phyloP scores from a whole-genome alignment of 257 asterid species.

The Lycium barbarum region DNA sequence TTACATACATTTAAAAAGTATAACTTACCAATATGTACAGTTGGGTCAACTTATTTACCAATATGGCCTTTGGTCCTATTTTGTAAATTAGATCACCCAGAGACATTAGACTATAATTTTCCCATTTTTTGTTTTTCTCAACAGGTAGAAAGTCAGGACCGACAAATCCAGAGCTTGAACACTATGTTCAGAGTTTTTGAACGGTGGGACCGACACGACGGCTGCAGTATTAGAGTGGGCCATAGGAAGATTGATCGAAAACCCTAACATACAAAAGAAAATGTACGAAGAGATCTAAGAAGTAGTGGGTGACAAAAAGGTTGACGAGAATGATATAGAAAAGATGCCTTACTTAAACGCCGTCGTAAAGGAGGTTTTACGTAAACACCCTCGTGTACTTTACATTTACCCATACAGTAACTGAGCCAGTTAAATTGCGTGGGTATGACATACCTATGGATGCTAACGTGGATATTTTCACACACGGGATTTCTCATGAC shows the following conservation, averaged over 20 bases:
- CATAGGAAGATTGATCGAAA: conserved; percentile 70
- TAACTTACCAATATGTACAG: no score
- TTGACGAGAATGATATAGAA: conserved; percentile 78
- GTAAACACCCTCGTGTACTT: conserved; percentile 93
- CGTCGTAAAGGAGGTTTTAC: conserved; percentile 71
- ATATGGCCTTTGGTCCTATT: no score
- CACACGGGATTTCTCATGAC: conserved; percentile 72
- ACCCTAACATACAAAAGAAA: conserved; percentile 63
- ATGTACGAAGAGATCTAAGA: conserved; percentile 66
- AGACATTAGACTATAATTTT: no score
- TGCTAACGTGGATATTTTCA: conserved; percentile 64
- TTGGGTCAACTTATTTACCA: no score
- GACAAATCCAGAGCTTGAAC: conserved; percentile 65
- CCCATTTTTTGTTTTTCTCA: no score
- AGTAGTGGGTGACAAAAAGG: conserved; percentile 57
- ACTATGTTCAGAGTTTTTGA: conserved; percentile 77
- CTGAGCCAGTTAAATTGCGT: conserved; percentile 67
- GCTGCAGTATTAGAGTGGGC: conserved; percentile 94
- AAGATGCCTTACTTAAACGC: conserved; percentile 83
- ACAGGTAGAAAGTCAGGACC: conserved; percentile 60
- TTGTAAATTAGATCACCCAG: no score
- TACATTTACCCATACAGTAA: conserved; percentile 71
- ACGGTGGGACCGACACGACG: conserved; percentile 96
- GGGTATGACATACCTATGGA: conserved; percentile 84
- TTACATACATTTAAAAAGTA: no score